Evolutionary conservation across 192 early-diverging fungal species (phyloP).

Genomic region (Umbelopsis vinacea): DNA sequence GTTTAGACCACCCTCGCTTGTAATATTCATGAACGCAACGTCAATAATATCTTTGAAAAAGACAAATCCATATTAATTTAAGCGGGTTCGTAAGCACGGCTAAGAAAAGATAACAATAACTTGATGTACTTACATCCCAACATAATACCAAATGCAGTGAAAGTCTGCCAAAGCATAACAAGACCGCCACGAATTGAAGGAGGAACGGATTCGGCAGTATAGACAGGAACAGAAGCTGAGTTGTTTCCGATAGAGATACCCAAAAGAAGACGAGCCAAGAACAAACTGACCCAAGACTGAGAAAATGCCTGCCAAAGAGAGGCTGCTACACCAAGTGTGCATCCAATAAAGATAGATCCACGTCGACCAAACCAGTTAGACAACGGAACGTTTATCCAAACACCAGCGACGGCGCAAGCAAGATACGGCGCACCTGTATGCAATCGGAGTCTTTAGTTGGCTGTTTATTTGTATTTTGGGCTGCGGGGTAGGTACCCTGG

Average conservation of each 20-base stretch:
- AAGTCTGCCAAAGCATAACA: slow-evolving; percentile 22
- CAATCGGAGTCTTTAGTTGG: background rate
- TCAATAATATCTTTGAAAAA: slow-evolving; percentile 9
- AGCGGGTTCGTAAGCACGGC: no score
- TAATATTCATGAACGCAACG: slow-evolving; percentile 15
- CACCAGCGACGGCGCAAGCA: background rate
- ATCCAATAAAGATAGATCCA: slow-evolving; percentile 11
- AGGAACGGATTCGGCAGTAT: slow-evolving; percentile 20
- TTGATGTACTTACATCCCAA: slow-evolving; percentile 24
- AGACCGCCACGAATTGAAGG: slow-evolving; percentile 9
- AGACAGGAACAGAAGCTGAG: slow-evolving; percentile 14
- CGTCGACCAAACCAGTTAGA: slow-evolving; percentile 23
- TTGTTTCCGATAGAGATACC: slow-evolving; percentile 20
- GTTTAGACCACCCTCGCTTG: background rate
- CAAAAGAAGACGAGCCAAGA: slow-evolving; percentile 13
- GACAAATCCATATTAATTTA: background rate
- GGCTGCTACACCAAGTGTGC: background rate
- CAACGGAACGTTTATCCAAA: slow-evolving; percentile 4
- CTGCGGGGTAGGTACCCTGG: no score
- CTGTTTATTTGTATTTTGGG: no score
- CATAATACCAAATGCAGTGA: slow-evolving; percentile 23
- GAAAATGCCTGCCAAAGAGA: slow-evolving; percentile 21
- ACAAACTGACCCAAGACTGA: slow-evolving; percentile 20
- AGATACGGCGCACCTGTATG: slow-evolving; percentile 14
- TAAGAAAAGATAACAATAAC: no score